These are phyloP conservation scores for Cubamyces sp. DNA, from an alignment of 768 basidiomycete species.

Conservation along the genomic window DNA sequence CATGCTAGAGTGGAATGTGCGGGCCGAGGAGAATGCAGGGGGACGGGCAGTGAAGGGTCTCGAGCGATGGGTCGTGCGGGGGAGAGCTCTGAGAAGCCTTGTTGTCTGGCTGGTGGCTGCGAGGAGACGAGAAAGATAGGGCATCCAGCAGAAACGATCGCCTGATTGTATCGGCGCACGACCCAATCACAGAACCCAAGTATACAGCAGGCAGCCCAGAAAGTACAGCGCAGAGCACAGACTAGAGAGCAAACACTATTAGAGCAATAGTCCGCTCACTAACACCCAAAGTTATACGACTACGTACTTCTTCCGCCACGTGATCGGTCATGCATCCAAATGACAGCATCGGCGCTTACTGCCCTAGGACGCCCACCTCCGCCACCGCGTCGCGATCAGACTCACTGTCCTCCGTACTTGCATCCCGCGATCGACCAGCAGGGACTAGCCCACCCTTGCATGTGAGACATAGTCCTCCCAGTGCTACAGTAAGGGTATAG, in stretches of 20 bases:
- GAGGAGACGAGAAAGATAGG: slow-evolving; percentile 23
- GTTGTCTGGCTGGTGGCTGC: slow-evolving; percentile 21
- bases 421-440: too few species aligned
- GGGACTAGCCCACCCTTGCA: neutral
- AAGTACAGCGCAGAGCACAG: too few species aligned
- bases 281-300: too few species aligned
- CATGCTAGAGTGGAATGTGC: slow-evolving; percentile 25
- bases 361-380: too few species aligned
- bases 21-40: slow-evolving; percentile 4
- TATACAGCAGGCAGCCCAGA: slow-evolving; percentile 3
- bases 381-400: too few species aligned
- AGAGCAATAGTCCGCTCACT: too few species aligned
- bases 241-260: too few species aligned
- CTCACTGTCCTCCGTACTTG: neutral
- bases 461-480: neutral
- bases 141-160: slow-evolving; percentile 21
- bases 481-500: too few species aligned
- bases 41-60: slow-evolving; percentile 9
- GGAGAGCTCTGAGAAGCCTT: slow-evolving; percentile 21
- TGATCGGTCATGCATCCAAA: slow-evolving; percentile 6
- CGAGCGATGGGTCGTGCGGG: slow-evolving; percentile 10
- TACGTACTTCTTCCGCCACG: slow-evolving; percentile 10
- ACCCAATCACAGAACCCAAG: slow-evolving; percentile 1
- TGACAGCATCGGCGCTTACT: slow-evolving; percentile 2
- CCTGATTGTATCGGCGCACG: slow-evolving; percentile 6